Base-by-base conservation (phyloP, 1,284 basidiomycete species). In the Athelia psychrophila region DNA sequence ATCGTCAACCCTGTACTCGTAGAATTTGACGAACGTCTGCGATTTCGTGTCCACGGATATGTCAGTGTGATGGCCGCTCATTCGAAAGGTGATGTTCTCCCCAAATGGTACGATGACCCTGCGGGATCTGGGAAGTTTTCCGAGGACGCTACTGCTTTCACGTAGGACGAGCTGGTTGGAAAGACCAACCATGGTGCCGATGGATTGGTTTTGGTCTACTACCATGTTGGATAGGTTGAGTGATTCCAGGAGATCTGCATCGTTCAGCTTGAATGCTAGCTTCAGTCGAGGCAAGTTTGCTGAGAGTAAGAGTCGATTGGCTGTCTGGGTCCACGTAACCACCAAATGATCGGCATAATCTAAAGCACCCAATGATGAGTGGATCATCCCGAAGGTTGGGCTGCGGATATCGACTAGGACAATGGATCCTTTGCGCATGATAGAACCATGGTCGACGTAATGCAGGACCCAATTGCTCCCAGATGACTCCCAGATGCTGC, bases 161-260 rank as follows among this genome's bases (percentile, higher is more conserved):
- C 68, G 59, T 20, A 81, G 66, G 3, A 79, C 63, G 0, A 80
- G 67, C 47, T 69, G 67, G 49, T 64, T 74, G 3, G 47, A 36
- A 4, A 81, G 57, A 5, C 76, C 76, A 30, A 74, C 61, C 54
- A 77, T 58, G 0, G 71, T 71, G 1, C 72, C 72, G 2, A 60
- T 56, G 0, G 67, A 71, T 53, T 75, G 74, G 36, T 61, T 50
- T 0, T 47, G 13, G 45, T 73, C 68, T 5, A 76, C 57, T 9
- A 70, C 55, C 58, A 74, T 69, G 8, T 62, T 65, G 8, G 64
- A 67, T n/a, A 73, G 57, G 45, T 71, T 71, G 5, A 52, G 58
- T 15, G 65, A 76, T 38, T 71, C 66, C 15, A 76, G 52, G 19
- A 62, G 49, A 16, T 50, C 35, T 3, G 50, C 47, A 8, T 54